Evolutionary conservation across 2,329 filamentous ascomycete species (phyloP).

Genomic region (Alternaria conjuncta): DNA sequence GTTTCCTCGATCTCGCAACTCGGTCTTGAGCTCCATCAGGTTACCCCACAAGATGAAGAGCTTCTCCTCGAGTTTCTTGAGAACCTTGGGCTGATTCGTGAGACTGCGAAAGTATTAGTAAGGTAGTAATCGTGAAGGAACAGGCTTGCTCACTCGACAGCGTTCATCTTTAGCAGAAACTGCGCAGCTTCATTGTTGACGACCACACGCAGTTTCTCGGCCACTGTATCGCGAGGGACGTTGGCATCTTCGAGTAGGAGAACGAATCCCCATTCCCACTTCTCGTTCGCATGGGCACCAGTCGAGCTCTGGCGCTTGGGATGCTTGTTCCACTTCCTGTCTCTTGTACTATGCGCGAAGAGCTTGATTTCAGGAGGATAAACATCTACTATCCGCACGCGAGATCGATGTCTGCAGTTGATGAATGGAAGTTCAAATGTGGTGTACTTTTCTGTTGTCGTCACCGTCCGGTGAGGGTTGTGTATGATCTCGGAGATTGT

Average conservation of each 20-base stretch:
- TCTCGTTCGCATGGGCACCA: conserved; percentile 51
- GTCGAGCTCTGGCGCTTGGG: conserved; percentile 47
- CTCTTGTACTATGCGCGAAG: conserved; percentile 64
- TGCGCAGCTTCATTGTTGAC: conserved; percentile 65
- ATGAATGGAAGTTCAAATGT: conserved; percentile 69
- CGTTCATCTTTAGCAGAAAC: conserved; percentile 62
- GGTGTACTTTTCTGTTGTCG: conserved; percentile 40
- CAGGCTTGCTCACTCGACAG: conserved; percentile 57
- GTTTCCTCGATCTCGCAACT: conserved; percentile 59
- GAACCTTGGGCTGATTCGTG: conserved; percentile 53
- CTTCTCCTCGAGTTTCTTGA: conserved; percentile 68
- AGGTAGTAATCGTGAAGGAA: background rate
- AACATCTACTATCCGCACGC: conserved; percentile 83
- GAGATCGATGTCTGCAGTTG: conserved; percentile 72
- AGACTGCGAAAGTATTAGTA: conserved; percentile 57
- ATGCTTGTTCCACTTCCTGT: conserved; percentile 37
- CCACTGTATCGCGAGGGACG: conserved; percentile 29
- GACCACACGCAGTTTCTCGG: conserved; percentile 65
- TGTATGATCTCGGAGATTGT: conserved; percentile 56
- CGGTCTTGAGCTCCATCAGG: conserved; percentile 63
- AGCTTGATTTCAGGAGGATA: conserved; percentile 72
- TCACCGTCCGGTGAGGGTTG: conserved; percentile 50
- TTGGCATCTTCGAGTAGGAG: conserved; percentile 76
- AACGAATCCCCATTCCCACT: conserved; percentile 86
- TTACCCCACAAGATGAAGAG: conserved; percentile 87